Evolutionary conservation across 768 basidiomycete species (phyloP).

Genomic region (Boletus eberwhitei): DNA sequence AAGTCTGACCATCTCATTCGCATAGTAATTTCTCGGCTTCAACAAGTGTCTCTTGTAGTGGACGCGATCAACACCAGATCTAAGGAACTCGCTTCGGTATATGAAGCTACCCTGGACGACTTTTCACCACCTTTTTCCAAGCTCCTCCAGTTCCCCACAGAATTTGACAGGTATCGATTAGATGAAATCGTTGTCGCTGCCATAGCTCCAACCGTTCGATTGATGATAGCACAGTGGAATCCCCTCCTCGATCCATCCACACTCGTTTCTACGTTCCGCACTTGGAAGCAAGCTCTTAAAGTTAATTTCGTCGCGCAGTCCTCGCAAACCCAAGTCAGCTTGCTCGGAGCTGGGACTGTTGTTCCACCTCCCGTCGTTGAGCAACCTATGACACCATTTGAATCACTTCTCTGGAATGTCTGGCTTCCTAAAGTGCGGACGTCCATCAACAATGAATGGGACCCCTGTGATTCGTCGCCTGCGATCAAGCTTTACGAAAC

Average conservation of each 20-base stretch:
- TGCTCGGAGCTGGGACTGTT: conserved; percentile 49
- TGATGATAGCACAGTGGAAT: conserved; percentile 74
- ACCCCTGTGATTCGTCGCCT: conserved; percentile 64
- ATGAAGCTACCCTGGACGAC: conserved; percentile 70
- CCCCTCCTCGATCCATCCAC: conserved; percentile 75
- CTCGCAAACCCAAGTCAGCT: conserved; percentile 46
- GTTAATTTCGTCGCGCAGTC: conserved; percentile 48
- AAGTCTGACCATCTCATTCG: not conserved
- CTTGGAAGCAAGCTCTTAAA: conserved; percentile 67
- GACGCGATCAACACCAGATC: conserved; percentile 65
- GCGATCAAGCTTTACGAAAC: conserved; percentile 82
- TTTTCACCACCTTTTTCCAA: conserved; percentile 72
- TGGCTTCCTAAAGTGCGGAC: conserved; percentile 97
- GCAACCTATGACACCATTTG: conserved; percentile 88
- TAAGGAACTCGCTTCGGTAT: conserved; percentile 58
- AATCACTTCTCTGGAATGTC: conserved; percentile 88
- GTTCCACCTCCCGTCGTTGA: conserved; percentile 37
- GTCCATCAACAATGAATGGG: conserved; percentile 94
- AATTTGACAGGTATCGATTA: conserved; percentile 74
- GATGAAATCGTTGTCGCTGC: conserved; percentile 95
- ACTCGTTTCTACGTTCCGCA: conserved; percentile 61
- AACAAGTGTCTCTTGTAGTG: conserved; percentile 72
- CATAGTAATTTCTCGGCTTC: conserved; percentile 73
- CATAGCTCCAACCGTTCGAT: conserved; percentile 74
- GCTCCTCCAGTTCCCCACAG: conserved; percentile 67